phyloP scores from a whole-genome alignment of 2,329 filamentous ascomycete species.

The Botrytis hyacinthi region DNA sequence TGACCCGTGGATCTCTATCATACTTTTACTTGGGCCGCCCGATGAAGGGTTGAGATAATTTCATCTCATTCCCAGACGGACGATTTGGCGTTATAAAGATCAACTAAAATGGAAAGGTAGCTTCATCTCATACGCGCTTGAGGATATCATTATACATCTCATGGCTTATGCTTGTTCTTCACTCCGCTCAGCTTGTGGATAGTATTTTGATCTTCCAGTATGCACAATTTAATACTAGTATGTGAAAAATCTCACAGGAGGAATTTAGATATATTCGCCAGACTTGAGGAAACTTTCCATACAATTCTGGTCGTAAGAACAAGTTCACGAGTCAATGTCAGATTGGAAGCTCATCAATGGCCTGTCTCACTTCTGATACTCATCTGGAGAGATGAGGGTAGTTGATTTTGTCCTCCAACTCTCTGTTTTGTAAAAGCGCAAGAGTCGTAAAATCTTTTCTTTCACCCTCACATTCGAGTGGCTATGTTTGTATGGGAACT shows the following conservation, averaged over 20 bases:
- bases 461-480: background rate
- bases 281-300: background rate
- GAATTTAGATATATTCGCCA: background rate
- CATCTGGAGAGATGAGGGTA: background rate
- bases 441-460: background rate
- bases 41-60: background rate
- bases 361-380: background rate
- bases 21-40: background rate
- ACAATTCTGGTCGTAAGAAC: background rate
- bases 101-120: too few relatives aligned
- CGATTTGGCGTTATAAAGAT: background rate
- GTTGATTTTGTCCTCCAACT: background rate
- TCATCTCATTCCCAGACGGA: background rate
- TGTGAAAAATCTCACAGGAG: background rate
- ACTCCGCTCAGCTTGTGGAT: background rate
- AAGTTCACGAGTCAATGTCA: background rate
- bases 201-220: background rate
- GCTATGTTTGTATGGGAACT: background rate
- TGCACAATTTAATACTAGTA: background rate
- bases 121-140: background rate
- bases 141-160: background rate
- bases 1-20: fast-evolving
- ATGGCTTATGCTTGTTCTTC: background rate
- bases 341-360: background rate
- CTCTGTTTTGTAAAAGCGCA: background rate